Evolutionary conservation across 345 rosid genomes (phyloP), one percentile per base, ranked within the genome.

Genomic region (Stellera chamaejasme): DNA sequence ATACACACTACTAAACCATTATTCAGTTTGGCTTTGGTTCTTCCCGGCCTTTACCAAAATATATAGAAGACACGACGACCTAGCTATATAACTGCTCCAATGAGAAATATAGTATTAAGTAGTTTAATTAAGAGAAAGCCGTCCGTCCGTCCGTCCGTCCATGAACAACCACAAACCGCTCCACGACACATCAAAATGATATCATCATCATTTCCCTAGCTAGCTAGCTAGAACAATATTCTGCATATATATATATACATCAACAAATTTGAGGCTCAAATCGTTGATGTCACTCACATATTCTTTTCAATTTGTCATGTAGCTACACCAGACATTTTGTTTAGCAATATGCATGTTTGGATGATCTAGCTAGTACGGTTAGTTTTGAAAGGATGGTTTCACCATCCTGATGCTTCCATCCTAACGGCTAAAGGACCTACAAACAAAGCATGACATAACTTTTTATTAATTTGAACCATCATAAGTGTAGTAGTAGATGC

Each of bases 231-330:
- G 5, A 61, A 45, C 42, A 46, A 43, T n/a, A n/a, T n/a, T 19
- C 23, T 19, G 23, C 0, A 19, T 19, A 19, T 19, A 13, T 48
- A 23, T 26, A n/a, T 48, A 50, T 32, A 46, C 1, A 27, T 15
- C 28, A 48, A 32, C 7, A 32, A 51, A 47, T 48, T 45, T 28
- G 27, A 27, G 53, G 55, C 70, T 63, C 56, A 47, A 65, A 23
- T 56, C 54, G 51, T 57, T 66, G 61, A 62, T 66, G 50, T 50
- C 58, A 62, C 75, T 50, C 58, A 62, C 75, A 54, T 48, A 11
- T 43, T 46, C 52, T 58, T 47, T 68, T 59, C 54, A 58, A 13
- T 45, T 62, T 73, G 66, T 68, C 67, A 27, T 57, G 39, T 32
- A 32, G 39, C 56, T 27, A 36, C 58, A 48, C 27, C 50, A 58